Percentiles rank a stretch among this genome's conserved stretches.
These are phyloP conservation scores for Hypoxylon sp. DNA, from an alignment of 2,329 filamentous ascomycete genomes.

Conservation along the genomic window DNA sequence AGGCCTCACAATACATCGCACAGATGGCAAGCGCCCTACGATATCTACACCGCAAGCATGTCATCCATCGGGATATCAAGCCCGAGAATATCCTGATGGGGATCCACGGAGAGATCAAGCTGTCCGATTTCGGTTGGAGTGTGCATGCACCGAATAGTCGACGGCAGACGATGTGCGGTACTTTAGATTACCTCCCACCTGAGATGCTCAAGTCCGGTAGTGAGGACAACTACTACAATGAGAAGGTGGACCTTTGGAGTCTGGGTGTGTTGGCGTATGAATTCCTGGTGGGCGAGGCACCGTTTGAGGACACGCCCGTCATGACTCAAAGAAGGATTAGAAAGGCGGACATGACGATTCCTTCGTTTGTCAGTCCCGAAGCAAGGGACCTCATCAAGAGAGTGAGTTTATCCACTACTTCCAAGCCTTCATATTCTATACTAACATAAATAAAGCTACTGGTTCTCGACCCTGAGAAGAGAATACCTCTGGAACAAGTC, in stretches of 20 bases:
- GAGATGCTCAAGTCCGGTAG: constrained; percentile 93
- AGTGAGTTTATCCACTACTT: constrained; percentile 66
- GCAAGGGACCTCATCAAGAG: constrained; percentile 93
- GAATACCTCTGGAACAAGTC: constrained; percentile 90
- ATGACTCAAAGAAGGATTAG: constrained; percentile 95
- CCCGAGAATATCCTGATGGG: constrained; percentile 97
- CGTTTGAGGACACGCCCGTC: constrained; percentile 94
- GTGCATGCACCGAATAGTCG: constrained; percentile 97
- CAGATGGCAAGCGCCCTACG: constrained; percentile 92
- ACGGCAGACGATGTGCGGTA: constrained; percentile 95
- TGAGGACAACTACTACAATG: constrained; percentile 89
- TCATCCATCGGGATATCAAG: constrained; percentile 98
- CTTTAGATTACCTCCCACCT: constrained; percentile 95
- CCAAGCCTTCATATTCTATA: constrained; percentile 28
- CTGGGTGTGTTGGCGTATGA: constrained; percentile 96
- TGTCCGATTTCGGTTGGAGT: constrained; percentile 98
- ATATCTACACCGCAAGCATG: constrained; percentile 96
- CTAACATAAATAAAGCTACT: constrained; percentile 73
- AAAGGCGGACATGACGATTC: constrained; percentile 91
- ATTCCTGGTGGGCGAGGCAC: constrained; percentile 94
- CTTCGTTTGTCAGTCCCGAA: constrained; percentile 90
- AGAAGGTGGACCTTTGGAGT: constrained; percentile 98
- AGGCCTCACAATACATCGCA: constrained; percentile 87
- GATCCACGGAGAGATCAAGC: constrained; percentile 98
- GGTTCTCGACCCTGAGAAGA: constrained; percentile 93